Evolutionary conservation across 495 filamentous ascomycete genomes (phyloP).

Genomic region (Penicillium maclennaniae): DNA sequence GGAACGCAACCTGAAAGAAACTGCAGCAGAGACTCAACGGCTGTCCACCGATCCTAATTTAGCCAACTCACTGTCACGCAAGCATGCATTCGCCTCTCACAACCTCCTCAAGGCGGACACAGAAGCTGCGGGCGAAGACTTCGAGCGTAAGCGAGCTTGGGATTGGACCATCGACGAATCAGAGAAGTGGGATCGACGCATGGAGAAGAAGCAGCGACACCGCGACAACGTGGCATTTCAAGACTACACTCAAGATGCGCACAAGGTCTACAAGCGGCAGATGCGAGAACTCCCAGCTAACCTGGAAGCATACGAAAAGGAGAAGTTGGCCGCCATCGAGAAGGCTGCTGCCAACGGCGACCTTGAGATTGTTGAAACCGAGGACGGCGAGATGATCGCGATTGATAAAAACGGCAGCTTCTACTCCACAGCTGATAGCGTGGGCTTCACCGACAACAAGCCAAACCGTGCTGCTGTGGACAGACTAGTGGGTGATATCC

Average conservation of each 20-base stretch:
- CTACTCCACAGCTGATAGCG: conserved; percentile 80
- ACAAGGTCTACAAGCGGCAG: conserved; percentile 92
- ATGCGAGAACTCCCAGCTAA: conserved; percentile 66
- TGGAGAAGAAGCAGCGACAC: conserved; percentile 80
- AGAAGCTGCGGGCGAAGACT: conserved; percentile 81
- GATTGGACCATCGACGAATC: conserved; percentile 95
- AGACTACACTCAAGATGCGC: conserved; percentile 80
- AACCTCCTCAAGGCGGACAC: conserved; percentile 91
- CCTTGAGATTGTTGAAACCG: conserved; percentile 88
- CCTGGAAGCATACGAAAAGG: conserved; percentile 74
- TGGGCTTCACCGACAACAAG: conserved; percentile 77
- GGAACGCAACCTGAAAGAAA: conserved; percentile 77
- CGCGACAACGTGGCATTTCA: conserved; percentile 84
- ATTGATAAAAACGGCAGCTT: conserved; percentile 87
- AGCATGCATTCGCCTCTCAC: conserved; percentile 80
- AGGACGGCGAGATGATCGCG: conserved; percentile 89
- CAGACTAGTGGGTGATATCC: conserved; percentile 76
- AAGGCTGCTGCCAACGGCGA: conserved; percentile 74
- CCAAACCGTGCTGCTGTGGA: conserved; percentile 90
- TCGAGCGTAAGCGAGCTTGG: conserved; percentile 96
- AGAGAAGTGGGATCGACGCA: conserved; percentile 86
- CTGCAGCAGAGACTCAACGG: conserved; percentile 76
- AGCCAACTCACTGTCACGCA: conserved; percentile 67
- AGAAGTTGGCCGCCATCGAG: conserved; percentile 81
- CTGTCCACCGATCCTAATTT: conserved; percentile 70